Conservation (phyloP, 2,329 filamentous ascomycete genomes). For the Colletotrichum tanaceti region DNA sequence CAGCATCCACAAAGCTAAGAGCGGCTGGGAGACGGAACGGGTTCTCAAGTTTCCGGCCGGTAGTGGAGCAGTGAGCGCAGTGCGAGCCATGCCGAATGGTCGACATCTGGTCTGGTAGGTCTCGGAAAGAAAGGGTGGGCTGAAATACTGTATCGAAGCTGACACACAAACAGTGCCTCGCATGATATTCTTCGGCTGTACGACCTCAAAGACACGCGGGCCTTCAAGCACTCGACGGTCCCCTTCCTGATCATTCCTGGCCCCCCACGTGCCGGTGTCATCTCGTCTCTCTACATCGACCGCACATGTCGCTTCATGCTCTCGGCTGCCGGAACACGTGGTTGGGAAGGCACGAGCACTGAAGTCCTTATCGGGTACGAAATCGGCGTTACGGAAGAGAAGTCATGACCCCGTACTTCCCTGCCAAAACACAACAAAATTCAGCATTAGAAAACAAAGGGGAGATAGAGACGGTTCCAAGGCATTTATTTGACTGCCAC, state of each 20-base stretch:
- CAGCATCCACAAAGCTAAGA: constrained; percentile 78
- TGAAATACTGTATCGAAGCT: constrained; percentile 8
- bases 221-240: constrained; percentile 79
- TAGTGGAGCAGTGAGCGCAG: constrained; percentile 88
- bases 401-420: constrained; percentile 8
- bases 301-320: constrained; percentile 91
- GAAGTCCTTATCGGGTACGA: constrained; percentile 96
- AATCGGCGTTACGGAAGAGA: constrained; percentile 62
- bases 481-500: neutral
- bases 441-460: neutral
- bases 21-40: constrained; percentile 78
- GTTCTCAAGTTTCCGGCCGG: constrained; percentile 89
- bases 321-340: constrained; percentile 88
- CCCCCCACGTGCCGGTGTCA: constrained; percentile 83
- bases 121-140: neutral
- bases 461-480: neutral
- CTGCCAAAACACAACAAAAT: too few species aligned
- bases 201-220: constrained; percentile 77
- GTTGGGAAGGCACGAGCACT: constrained; percentile 92
- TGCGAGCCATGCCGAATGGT: constrained; percentile 92
- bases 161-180: constrained; percentile 72
- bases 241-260: constrained; percentile 98
- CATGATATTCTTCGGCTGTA: constrained; percentile 95
- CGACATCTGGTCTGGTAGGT: constrained; percentile 83
- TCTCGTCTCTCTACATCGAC: constrained; percentile 87